Conservation (phyloP, 177 flowering plant genomes). For the Vitis hybrid region DNA sequence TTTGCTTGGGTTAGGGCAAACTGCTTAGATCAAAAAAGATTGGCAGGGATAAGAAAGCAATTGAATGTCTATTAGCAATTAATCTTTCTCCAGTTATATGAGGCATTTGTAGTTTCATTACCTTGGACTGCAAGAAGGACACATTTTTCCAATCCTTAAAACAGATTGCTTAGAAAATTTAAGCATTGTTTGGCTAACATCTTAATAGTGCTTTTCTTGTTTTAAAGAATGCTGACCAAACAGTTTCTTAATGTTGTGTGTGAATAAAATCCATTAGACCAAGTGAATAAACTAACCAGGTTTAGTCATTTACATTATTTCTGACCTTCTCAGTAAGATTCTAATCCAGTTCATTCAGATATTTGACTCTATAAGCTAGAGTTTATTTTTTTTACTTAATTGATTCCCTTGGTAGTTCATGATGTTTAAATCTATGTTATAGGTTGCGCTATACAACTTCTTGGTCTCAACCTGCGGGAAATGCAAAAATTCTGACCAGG, state of each 20-base stretch:
- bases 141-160: no score
- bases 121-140: background rate
- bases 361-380: background rate
- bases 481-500: slow-evolving; percentile 66
- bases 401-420: background rate
- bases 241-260: no score
- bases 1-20: background rate
- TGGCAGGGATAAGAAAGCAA: background rate
- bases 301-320: background rate
- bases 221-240: no score
- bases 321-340: background rate
- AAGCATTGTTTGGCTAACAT: no score
- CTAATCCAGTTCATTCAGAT: background rate
- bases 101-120: background rate
- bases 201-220: no score
- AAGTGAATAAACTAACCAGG: no score
- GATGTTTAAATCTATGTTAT: slow-evolving; percentile 11
- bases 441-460: slow-evolving; percentile 83
- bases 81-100: background rate
- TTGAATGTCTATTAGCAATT: background rate
- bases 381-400: background rate
- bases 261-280: background rate
- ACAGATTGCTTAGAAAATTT: no score
- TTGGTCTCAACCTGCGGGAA: slow-evolving; percentile 88
- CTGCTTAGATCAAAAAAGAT: no score